Percentiles rank a stretch among this genome's conserved stretches.
Conservation (phyloP, 2,329 filamentous ascomycete species). For the Nannizziopsis barbatae region DNA sequence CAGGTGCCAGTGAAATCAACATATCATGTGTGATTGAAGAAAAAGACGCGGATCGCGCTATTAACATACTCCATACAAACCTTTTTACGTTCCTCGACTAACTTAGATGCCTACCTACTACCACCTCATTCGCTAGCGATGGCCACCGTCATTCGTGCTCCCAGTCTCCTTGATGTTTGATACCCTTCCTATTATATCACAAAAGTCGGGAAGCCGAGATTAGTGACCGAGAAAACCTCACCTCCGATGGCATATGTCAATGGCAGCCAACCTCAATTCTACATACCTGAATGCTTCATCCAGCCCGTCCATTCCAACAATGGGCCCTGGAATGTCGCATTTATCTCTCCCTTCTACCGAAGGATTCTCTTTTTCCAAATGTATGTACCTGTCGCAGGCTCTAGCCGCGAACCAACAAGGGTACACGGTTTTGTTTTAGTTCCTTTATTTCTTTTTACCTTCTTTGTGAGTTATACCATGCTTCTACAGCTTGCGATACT, state of each 20-base stretch:
- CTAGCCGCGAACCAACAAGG: constrained; percentile 16
- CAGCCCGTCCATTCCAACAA: constrained; percentile 15
- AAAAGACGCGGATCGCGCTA: constrained; percentile 76
- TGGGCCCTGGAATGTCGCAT: constrained; percentile 10
- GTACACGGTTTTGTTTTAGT: constrained; percentile 9
- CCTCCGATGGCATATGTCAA: not conserved
- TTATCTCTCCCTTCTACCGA: not conserved
- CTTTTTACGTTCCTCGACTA: constrained; percentile 89
- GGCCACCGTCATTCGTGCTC: too few species aligned
- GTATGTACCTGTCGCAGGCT: constrained; percentile 14
- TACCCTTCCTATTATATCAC: constrained; percentile 7
- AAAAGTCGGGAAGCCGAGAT: constrained; percentile 2
- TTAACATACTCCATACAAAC: constrained; percentile 94
- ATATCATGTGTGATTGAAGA: constrained; percentile 96
- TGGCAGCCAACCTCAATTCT: not conserved
- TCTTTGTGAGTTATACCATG: not conserved
- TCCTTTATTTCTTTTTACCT: not conserved
- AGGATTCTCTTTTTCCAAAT: not conserved
- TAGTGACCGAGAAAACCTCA: not conserved
- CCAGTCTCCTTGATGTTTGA: constrained; percentile 9
- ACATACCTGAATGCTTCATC: constrained; percentile 2
- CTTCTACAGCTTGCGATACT: not conserved
- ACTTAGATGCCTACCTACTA: not conserved
- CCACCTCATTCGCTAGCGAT: not conserved
- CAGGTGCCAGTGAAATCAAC: constrained; percentile 96